Evolutionary conservation across 768 basidiomycete genomes (phyloP).

Genomic region (Strobilomyces dryophilus): DNA sequence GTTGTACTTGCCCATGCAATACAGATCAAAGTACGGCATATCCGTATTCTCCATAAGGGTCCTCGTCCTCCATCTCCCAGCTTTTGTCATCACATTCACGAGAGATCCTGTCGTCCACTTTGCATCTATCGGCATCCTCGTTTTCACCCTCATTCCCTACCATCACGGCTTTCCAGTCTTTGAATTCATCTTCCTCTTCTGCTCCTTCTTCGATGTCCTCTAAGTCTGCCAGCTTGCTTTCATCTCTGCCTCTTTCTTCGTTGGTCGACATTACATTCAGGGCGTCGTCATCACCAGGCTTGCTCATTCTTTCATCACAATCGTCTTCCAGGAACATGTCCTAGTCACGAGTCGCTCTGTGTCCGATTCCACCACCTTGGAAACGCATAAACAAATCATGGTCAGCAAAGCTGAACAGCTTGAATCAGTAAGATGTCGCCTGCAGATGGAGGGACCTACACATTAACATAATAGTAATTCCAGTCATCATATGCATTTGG

Average conservation of each 20-base stretch:
- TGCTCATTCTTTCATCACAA: background rate
- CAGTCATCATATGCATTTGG: slow-evolving; percentile 19
- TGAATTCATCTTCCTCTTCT: background rate
- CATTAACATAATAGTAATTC: slow-evolving; percentile 29
- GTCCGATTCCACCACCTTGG: slow-evolving; percentile 26
- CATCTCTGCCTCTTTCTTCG: background rate
- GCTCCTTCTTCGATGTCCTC: background rate
- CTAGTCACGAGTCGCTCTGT: slow-evolving; percentile 16
- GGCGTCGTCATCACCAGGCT: background rate
- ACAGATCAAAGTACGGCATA: background rate
- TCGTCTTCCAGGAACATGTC: background rate
- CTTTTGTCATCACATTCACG: background rate
- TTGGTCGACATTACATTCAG: background rate
- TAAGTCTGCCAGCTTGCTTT: background rate
- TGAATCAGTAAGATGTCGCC: too few species aligned
- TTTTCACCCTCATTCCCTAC: background rate
- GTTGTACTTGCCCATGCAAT: too few species aligned
- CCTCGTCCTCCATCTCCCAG: background rate
- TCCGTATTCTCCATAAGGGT: background rate
- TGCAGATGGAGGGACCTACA: slow-evolving; percentile 20
- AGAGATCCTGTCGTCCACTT: background rate
- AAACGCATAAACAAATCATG: slow-evolving; percentile 19
- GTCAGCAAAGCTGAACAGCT: background rate
- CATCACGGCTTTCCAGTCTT: background rate
- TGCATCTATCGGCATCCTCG: background rate